Conservation (phyloP, 2,329 filamentous ascomycete genomes). For the Chaetomium sp. region DNA sequence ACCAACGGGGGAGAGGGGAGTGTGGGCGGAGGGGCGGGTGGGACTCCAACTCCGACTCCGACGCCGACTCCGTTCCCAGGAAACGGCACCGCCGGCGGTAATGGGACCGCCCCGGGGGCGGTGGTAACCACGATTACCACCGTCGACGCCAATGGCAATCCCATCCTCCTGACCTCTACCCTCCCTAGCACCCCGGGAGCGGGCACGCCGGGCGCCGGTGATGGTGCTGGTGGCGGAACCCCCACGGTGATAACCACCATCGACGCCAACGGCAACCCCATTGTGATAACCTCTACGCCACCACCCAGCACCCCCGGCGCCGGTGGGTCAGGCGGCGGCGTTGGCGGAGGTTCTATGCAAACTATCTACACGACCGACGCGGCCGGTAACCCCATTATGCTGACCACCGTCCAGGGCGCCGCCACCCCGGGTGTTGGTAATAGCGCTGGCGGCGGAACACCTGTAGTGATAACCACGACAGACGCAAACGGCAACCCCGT, state of each 20-base stretch:
- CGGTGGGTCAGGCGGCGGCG: constrained; percentile 1
- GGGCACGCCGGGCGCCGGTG: neutral
- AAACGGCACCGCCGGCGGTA: constrained; percentile 13
- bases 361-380: constrained; percentile 27
- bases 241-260: constrained; percentile 4
- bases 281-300: constrained; percentile 7
- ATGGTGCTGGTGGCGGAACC: neutral
- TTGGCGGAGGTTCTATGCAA: neutral
- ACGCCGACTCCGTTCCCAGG: neutral
- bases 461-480: neutral
- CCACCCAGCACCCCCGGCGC: neutral
- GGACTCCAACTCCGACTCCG: neutral
- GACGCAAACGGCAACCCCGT: constrained; percentile 12
- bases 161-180: constrained; percentile 21
- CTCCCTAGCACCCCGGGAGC: constrained; percentile 5
- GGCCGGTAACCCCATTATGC: constrained; percentile 19
- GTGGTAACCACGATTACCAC: constrained; percentile 25
- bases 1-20: constrained; percentile 4
- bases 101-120: constrained; percentile 5
- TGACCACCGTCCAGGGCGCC: constrained; percentile 12
- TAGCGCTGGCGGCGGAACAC: neutral
- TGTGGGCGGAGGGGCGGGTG: neutral
- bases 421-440: neutral
- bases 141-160: constrained; percentile 22
- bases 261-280: constrained; percentile 12